A percentile compares a stretch with the other conserved stretches of the same genome.
These are phyloP conservation scores for Manihot esculenta DNA, from an alignment of 441 rosid species.

Conservation along the genomic window DNA sequence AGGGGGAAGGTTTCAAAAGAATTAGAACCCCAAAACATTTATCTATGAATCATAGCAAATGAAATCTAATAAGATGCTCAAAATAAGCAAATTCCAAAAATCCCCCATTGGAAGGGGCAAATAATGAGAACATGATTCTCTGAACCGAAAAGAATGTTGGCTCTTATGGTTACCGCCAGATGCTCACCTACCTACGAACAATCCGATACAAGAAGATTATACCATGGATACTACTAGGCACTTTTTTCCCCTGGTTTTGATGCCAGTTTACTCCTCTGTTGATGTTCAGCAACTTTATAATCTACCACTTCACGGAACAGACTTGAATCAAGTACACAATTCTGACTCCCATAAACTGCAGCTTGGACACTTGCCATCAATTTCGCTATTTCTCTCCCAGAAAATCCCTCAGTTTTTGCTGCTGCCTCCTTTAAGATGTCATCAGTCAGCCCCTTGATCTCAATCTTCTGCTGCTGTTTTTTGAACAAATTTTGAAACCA, in stretches of 20 bases:
- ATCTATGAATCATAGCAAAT: neutral
- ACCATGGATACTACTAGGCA: neutral
- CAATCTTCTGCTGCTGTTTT: conserved; percentile 63
- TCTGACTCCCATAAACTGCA: conserved; percentile 76
- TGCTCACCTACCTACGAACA: conserved; percentile 15
- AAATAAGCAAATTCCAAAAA: conserved; percentile 19
- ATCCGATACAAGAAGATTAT: neutral
- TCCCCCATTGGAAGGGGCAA: conserved; percentile 3
- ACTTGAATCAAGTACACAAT: conserved; percentile 64
- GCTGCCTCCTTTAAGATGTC: conserved; percentile 78
- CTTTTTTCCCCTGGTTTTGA: conserved; percentile 25
- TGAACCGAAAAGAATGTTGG: neutral
- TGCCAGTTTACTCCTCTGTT: conserved; percentile 67
- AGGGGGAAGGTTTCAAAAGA: neutral
- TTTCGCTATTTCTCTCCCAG: conserved; percentile 81
- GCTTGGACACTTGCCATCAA: conserved; percentile 89
- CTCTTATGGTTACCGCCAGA: conserved; percentile 3
- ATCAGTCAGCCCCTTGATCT: conserved; percentile 66
- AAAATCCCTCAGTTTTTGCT: conserved; percentile 72
- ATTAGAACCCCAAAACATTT: neutral
- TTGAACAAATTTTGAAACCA: conserved; percentile 57
- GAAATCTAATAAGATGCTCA: neutral
- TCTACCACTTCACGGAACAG: conserved; percentile 86
- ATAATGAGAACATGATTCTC: conserved; percentile 17
- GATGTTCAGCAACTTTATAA: conserved; percentile 82